Base-by-base conservation (phyloP, 2,329 filamentous ascomycete genomes). In the Botryotinia narcissicola region DNA sequence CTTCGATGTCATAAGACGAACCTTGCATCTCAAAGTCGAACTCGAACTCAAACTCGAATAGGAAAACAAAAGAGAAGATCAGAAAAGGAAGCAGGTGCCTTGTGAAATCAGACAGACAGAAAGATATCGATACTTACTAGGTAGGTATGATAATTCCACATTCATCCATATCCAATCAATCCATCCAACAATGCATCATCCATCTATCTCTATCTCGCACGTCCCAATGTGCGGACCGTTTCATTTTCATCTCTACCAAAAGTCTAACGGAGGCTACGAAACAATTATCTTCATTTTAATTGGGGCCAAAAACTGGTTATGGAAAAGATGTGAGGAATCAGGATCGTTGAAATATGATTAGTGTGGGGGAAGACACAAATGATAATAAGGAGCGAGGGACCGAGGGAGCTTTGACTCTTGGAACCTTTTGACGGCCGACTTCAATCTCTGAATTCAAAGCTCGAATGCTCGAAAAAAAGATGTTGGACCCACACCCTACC, bases 331-430 rank as follows among this genome's bases (percentile, higher is more conserved):
- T 9, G 35, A 29, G n/a, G 42, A 32, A 54, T 29, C 12, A 54
- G 48, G 5, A 54, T 54, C 48, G 25, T n/a, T 16, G 25, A n/a
- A 16, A 16, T n/a, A 8, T 29, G 25, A 29, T 54, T 54, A 42
- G 16, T 64, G 61, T 20, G 44, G 44, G 32, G 32, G 63, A 25
- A 46, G 16, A 67, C 3, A 37, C 16, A 67, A 61, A 22, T 16
- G 29, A 8, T 29, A 16, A 42, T 8, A 70, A 18, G 12, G 57
- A 35, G n/a, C n/a, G 29, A 63, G 20, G 46, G 46, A 57, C 14
- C 12, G 54, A 46, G 40, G 51, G 57, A 71, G 69, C 67, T 70
- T 70, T 44, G 67, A 70, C 51, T 54, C n/a, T 29, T 29, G 25
- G 12, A 18, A 54, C 6, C 51, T 29, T 29, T 54, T 29, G 51